Percentiles rank a stretch among this genome's conserved stretches.
Evolutionary conservation across 768 basidiomycete genomes (phyloP).

Genomic region (Lactarius indigo): DNA sequence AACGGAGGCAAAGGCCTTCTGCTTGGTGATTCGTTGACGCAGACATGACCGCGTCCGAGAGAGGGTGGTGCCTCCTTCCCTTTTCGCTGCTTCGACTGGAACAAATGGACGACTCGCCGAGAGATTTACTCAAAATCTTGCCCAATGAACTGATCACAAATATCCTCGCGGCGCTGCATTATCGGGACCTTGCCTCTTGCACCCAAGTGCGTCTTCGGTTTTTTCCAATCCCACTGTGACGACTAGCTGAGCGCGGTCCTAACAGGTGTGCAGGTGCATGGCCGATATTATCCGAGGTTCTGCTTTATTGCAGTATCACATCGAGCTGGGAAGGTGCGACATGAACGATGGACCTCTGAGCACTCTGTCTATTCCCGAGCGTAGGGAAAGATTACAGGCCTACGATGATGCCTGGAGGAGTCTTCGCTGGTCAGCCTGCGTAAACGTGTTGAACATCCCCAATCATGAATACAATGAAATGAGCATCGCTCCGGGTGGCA

Average conservation of each 20-base stretch:
- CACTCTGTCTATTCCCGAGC: conserved; percentile 5
- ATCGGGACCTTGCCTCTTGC: conserved; percentile 7
- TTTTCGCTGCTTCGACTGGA: background rate
- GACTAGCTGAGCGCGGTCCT: background rate
- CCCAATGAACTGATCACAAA: conserved; percentile 5
- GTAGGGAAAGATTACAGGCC: conserved; percentile 4
- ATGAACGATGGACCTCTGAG: conserved; percentile 10
- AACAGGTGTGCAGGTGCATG: conserved; percentile 10
- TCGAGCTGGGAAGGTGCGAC: background rate
- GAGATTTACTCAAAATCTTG: background rate
- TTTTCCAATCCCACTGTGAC: background rate
- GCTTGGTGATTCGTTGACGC: conserved; percentile 34
- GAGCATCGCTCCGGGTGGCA: conserved; percentile 1
- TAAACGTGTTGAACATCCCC: background rate
- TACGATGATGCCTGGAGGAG: background rate
- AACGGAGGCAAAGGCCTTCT: conserved; percentile 66
- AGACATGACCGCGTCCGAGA: background rate
- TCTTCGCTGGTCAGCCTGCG: conserved; percentile 6
- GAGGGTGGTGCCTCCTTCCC: background rate
- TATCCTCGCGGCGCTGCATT: conserved; percentile 2
- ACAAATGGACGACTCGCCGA: background rate
- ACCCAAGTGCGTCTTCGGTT: background rate
- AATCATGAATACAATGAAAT: background rate
- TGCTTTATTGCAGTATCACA: conserved; percentile 12
- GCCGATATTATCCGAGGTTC: background rate